Conservation (phyloP, 2,329 filamentous ascomycete genomes). For the Apiospora phragmitis region DNA sequence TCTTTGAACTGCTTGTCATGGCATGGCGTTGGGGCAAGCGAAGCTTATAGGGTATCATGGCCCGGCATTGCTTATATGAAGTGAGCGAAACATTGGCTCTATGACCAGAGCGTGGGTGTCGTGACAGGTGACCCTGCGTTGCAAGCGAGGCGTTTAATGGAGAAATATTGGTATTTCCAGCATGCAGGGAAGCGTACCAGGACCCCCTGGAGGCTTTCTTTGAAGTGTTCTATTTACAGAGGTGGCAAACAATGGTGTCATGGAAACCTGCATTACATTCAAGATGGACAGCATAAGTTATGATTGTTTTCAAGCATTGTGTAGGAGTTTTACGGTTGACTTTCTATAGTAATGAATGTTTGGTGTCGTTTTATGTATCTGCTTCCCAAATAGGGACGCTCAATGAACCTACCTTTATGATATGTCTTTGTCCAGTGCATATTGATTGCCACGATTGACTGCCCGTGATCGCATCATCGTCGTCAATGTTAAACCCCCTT, state of each 20-base stretch:
- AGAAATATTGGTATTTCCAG: neutral
- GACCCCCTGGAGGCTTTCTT: neutral
- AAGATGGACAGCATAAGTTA: neutral
- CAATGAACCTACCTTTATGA: neutral
- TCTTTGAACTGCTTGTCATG: neutral
- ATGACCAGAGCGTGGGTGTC: neutral
- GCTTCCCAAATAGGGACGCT: neutral
- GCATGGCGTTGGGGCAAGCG: neutral
- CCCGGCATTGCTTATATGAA: neutral
- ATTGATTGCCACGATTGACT: neutral
- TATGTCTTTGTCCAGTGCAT: neutral
- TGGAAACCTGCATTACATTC: neutral
- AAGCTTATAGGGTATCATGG: neutral
- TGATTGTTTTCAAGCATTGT: conserved; percentile 2
- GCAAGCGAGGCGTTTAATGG: conserved; percentile 4
- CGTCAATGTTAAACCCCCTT: too few relatives aligned
- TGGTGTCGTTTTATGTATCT: neutral
- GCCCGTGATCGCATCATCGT: too few relatives aligned
- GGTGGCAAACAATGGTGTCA: neutral
- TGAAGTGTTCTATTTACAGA: neutral
- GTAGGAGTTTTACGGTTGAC: neutral
- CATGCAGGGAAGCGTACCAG: neutral
- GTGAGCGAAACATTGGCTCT: neutral
- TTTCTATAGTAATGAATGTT: neutral
- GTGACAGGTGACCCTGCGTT: neutral